Conservation (phyloP, 352 stramenopile genomes). For the Phytopythium montanum region DNA sequence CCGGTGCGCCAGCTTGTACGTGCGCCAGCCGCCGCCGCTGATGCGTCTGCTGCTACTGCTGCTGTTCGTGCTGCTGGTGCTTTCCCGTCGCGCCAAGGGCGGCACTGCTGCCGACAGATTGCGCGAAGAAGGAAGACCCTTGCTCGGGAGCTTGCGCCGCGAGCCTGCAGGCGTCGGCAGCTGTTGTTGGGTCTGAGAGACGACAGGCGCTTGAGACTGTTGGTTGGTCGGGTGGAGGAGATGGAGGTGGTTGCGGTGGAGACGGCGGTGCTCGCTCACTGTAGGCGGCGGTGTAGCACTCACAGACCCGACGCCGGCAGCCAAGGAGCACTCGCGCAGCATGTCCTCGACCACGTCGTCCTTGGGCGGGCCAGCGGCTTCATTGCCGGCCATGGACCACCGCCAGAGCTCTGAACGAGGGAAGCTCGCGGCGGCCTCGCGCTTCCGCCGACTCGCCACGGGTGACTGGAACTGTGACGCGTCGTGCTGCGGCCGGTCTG, state of each 20-base stretch:
- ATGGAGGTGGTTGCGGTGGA: conserved; percentile 10
- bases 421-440: conserved; percentile 25
- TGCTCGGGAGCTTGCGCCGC: conserved; percentile 14
- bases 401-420: conserved; percentile 56
- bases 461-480: conserved; percentile 6
- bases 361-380: conserved; percentile 4
- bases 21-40: conserved; percentile 34
- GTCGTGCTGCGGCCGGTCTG: background rate
- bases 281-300: background rate
- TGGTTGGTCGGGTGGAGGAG: conserved; percentile 9
- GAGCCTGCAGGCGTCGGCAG: conserved; percentile 9
- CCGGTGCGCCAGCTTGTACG: conserved; percentile 59
- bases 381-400: conserved; percentile 29
- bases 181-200: conserved; percentile 1
- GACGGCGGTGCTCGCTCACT: conserved; percentile 7
- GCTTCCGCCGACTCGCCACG: conserved; percentile 12
- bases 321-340: conserved; percentile 40
- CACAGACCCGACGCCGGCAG: conserved; percentile 12
- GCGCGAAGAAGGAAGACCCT: conserved; percentile 8
- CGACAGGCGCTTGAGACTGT: conserved; percentile 3
- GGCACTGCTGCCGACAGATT: conserved; percentile 19
- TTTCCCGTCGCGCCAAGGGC: conserved; percentile 6
- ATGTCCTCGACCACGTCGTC: conserved; percentile 54
- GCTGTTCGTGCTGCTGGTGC: background rate
- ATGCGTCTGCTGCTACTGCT: conserved; percentile 3